These are phyloP conservation scores for Xylariaceae sp. DNA, from an alignment of 2,329 filamentous ascomycete genomes.

Conservation along the genomic window DNA sequence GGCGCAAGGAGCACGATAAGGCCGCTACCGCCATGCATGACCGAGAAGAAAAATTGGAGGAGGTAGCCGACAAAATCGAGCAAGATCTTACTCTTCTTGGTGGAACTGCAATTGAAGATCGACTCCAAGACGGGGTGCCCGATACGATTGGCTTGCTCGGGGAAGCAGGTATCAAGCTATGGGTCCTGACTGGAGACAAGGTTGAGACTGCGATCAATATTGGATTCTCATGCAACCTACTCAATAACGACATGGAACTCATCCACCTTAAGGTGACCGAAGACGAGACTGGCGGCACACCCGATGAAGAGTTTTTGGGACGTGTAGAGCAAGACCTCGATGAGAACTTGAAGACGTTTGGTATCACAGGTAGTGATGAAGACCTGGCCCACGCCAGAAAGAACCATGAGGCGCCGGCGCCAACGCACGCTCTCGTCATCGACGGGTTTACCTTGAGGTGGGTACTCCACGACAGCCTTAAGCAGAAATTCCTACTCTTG, in stretches of 20 bases:
- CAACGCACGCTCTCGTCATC: slow-evolving; percentile 91
- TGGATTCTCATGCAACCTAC: slow-evolving; percentile 95
- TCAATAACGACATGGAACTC: slow-evolving; percentile 97
- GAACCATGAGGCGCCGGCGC: slow-evolving; percentile 82
- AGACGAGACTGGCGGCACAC: slow-evolving; percentile 57
- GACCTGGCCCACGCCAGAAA: slow-evolving; percentile 78
- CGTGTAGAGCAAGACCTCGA: slow-evolving; percentile 73
- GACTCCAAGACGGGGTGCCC: slow-evolving; percentile 93
- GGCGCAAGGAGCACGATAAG: slow-evolving; percentile 85
- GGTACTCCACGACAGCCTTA: slow-evolving; percentile 78
- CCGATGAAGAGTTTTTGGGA: slow-evolving; percentile 54
- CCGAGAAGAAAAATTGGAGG: slow-evolving; percentile 91
- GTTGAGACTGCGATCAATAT: slow-evolving; percentile 99
- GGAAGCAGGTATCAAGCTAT: slow-evolving; percentile 94
- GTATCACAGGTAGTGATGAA: slow-evolving; percentile 80
- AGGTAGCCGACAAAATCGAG: slow-evolving; percentile 87
- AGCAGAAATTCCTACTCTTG: slow-evolving; percentile 89
- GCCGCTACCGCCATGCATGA: slow-evolving; percentile 83
- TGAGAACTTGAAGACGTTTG: slow-evolving; percentile 71
- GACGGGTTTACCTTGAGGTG: slow-evolving; percentile 92
- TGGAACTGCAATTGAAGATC: slow-evolving; percentile 96
- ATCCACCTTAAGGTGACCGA: slow-evolving; percentile 87
- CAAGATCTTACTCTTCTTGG: slow-evolving; percentile 85
- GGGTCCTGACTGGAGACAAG: slow-evolving; percentile 98
- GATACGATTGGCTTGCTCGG: slow-evolving; percentile 92